phyloP scores from a whole-genome alignment of 805 yeast genomes.

The Candida stauntonica region DNA sequence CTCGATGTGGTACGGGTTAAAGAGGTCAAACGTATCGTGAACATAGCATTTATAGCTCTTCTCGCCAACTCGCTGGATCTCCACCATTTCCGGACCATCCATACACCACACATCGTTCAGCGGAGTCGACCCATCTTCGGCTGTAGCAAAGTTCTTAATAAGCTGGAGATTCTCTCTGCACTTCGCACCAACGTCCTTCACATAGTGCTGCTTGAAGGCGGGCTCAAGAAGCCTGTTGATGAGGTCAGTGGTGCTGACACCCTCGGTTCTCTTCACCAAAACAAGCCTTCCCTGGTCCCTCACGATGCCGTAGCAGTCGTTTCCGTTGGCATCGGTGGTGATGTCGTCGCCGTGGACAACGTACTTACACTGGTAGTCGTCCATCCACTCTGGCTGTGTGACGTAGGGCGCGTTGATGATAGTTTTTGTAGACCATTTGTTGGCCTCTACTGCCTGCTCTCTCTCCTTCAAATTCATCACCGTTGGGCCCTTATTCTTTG shows the following conservation, averaged over 20 bases:
- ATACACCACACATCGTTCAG: slow-evolving; percentile 54
- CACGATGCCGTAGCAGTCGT: slow-evolving; percentile 83
- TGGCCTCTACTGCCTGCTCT: slow-evolving; percentile 77
- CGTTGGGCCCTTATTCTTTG: slow-evolving; percentile 83
- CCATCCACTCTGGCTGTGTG: slow-evolving; percentile 74
- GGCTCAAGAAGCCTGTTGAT: slow-evolving; percentile 75
- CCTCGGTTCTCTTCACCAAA: slow-evolving; percentile 91
- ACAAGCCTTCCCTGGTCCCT: slow-evolving; percentile 82
- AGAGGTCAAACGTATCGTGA: slow-evolving; percentile 86
- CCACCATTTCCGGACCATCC: slow-evolving; percentile 29
- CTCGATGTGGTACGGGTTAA: slow-evolving; percentile 89
- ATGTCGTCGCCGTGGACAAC: slow-evolving; percentile 99
- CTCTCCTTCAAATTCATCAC: slow-evolving; percentile 86
- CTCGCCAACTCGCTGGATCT: slow-evolving; percentile 16
- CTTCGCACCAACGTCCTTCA: slow-evolving; percentile 6
- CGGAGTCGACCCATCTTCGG: slow-evolving; percentile 49
- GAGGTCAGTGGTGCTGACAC: slow-evolving; percentile 91
- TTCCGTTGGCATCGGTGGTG: slow-evolving; percentile 93
- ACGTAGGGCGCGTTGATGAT: slow-evolving; percentile 88
- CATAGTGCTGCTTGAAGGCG: slow-evolving; percentile 14
- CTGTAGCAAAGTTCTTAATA: slow-evolving; percentile 52
- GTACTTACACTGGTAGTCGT: slow-evolving; percentile 66
- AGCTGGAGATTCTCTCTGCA: slow-evolving; percentile 4
- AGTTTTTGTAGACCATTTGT: slow-evolving; percentile 79
- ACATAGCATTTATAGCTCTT: slow-evolving; percentile 43